Evolutionary conservation across 2,329 filamentous ascomycete genomes (phyloP).

Genomic region (Pseudocercospora crystallina): DNA sequence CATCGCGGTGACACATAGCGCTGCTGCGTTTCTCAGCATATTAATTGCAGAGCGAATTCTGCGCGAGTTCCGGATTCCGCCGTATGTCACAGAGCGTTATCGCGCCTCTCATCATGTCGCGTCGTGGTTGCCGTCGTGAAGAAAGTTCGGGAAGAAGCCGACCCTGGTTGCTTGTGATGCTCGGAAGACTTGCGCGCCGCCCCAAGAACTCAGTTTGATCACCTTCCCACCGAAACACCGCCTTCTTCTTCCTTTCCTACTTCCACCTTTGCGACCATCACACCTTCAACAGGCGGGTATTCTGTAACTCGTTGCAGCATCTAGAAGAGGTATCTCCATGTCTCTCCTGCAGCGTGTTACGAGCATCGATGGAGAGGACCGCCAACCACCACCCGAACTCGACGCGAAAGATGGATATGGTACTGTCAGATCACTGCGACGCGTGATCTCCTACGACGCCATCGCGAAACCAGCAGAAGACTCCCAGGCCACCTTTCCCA

Average conservation of each 20-base stretch:
- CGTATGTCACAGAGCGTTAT: too few relatives aligned
- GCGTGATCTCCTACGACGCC: conserved; percentile 51
- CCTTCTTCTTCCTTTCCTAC: not conserved
- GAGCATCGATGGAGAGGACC: conserved; percentile 50
- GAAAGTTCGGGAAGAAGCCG: conserved; percentile 10
- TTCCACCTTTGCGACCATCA: not conserved
- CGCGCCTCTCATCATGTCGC: too few relatives aligned
- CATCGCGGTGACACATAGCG: conserved; percentile 3
- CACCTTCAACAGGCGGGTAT: conserved; percentile 4
- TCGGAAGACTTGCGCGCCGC: too few relatives aligned
- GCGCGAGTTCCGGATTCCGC: too few relatives aligned
- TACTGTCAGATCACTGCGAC: conserved; percentile 34
- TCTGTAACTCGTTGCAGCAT: too few relatives aligned
- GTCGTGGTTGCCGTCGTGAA: not conserved
- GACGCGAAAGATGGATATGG: conserved; percentile 22
- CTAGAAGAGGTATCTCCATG: conserved; percentile 35
- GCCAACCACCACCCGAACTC: conserved; percentile 34
- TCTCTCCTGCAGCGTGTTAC: conserved; percentile 55
- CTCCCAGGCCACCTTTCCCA: conserved; percentile 39
- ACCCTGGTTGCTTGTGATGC: conserved; percentile 3
- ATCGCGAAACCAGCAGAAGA: conserved; percentile 41
- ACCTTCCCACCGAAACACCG: not conserved
- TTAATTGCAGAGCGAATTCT: too few relatives aligned
- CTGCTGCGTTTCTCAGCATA: too few relatives aligned
- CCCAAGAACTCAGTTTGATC: too few relatives aligned